Base-by-base conservation (phyloP, 2,329 filamentous ascomycete genomes). In the Pestalotiopsis fici region DNA sequence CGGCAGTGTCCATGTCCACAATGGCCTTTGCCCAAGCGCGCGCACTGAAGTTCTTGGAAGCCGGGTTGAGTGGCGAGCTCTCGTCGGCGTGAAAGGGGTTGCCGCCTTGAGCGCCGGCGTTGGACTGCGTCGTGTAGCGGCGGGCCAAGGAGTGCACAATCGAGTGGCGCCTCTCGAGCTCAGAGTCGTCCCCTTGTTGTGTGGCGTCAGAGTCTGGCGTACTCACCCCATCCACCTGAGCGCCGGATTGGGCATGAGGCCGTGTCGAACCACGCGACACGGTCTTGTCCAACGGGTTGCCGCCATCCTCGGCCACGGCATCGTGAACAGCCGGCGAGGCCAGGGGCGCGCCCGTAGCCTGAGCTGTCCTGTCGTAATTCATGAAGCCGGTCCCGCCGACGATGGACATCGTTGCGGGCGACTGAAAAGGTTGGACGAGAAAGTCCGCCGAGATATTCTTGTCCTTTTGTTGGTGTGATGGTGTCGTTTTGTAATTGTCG, bases 11-110 rank as follows among this genome's bases (percentile, higher is more conserved):
- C 68, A 87, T 78, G 68, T 83, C 82, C 37, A 89, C 85, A 11
- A 91, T 76, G 39, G 87, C 82, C 79, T 86, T 89, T 67, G 87
- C 86, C 90, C 90, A 92, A 56, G 83, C 81, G 60, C 83, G 83
- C 35, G 80, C 82, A 66, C 81, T 85, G 76, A 90, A 90, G 67
- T 86, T 83, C 27, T 79, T 76, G 4, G 85, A 88, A 64, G 75
- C 76, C 3, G 87, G 87, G 74, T 89, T 86, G 35, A 88, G 75
- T 1, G 82, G 79, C n/a, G 86, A 87, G 68, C 87, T 79, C 47
- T 82, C 77, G 12, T 74, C 80, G 43, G 80, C 80, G 69, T 81
- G 70, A 73, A 89, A 90, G 13, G 87, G 84, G 74, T 89, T 89
- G 11, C 70, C 73, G 25, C 79, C 78, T 7, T 74, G 68, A 5